Evolutionary conservation across 768 basidiomycete species (phyloP).

Genomic region (Chlorophyllum brunneum): DNA sequence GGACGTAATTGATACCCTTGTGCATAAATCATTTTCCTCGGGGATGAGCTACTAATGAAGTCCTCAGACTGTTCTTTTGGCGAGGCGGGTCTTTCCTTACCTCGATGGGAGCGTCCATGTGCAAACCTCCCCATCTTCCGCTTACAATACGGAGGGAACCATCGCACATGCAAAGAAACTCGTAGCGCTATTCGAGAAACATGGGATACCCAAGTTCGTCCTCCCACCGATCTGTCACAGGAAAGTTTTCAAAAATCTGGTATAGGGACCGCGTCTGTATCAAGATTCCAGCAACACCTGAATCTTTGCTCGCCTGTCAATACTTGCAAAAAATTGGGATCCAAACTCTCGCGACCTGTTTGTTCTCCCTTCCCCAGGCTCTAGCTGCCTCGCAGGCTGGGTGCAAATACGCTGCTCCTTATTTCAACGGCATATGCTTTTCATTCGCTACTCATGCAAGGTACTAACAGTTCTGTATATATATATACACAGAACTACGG

Average conservation of each 20-base stretch:
- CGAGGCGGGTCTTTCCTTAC: slow-evolving; percentile 38
- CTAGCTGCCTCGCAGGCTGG: slow-evolving; percentile 50
- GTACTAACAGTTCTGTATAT: background rate
- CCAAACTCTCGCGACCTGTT: slow-evolving; percentile 48
- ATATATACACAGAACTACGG: slow-evolving; percentile 31
- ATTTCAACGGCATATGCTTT: slow-evolving; percentile 50
- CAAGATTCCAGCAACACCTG: slow-evolving; percentile 55
- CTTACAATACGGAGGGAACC: slow-evolving; percentile 37
- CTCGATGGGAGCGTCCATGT: slow-evolving; percentile 40
- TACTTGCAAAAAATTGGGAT: slow-evolving; percentile 42
- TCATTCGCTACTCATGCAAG: background rate
- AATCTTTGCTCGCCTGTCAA: slow-evolving; percentile 46
- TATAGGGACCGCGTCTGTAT: slow-evolving; percentile 47
- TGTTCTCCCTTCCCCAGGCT: slow-evolving; percentile 55
- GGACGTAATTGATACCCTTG: slow-evolving; percentile 36
- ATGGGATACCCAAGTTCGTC: slow-evolving; percentile 38
- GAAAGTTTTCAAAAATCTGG: background rate
- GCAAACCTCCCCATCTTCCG: slow-evolving; percentile 39
- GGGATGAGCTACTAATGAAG: background rate
- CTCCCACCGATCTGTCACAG: background rate
- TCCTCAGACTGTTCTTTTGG: slow-evolving; percentile 39
- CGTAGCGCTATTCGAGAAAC: slow-evolving; percentile 34
- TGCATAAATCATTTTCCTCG: slow-evolving; percentile 15
- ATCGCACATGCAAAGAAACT: slow-evolving; percentile 39
- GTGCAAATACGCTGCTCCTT: slow-evolving; percentile 50